Percentiles rank a stretch among this genome's conserved stretches.
Evolutionary conservation across 495 filamentous ascomycete genomes (phyloP).

Genomic region (Monascus purpureus): DNA sequence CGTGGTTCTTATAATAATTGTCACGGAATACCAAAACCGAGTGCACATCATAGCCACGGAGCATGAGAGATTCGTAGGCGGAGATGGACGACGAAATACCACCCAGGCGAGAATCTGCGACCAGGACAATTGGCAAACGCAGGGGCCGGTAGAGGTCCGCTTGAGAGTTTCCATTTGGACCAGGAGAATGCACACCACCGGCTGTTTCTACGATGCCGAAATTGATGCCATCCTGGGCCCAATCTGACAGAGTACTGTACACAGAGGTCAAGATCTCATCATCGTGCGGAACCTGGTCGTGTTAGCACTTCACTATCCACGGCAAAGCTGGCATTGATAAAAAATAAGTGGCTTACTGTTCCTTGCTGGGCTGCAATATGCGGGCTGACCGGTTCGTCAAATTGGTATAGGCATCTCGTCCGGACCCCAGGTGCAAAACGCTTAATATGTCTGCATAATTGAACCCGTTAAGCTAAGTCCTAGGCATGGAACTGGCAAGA

Average conservation of each 20-base stretch:
- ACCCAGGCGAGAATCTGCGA: slow-evolving; percentile 56
- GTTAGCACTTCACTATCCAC: slow-evolving; percentile 3
- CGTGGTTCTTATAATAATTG: slow-evolving; percentile 46
- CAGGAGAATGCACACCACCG: slow-evolving; percentile 61
- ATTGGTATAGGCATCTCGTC: slow-evolving; percentile 53
- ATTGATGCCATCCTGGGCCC: slow-evolving; percentile 20
- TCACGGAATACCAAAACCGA: slow-evolving; percentile 50
- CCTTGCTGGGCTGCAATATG: slow-evolving; percentile 47
- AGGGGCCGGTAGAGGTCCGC: slow-evolving; percentile 61
- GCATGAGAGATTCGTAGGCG: slow-evolving; percentile 55
- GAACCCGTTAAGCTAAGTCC: background rate
- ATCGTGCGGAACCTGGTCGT: slow-evolving; percentile 28
- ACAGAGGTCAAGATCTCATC: slow-evolving; percentile 32
- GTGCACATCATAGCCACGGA: slow-evolving; percentile 63
- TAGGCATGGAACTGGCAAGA: background rate
- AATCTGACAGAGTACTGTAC: slow-evolving; percentile 28
- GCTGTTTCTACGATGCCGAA: slow-evolving; percentile 59
- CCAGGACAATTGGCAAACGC: slow-evolving; percentile 54
- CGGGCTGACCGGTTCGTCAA: slow-evolving; percentile 55
- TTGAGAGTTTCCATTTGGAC: slow-evolving; percentile 58
- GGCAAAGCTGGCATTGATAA: background rate
- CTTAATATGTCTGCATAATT: slow-evolving; percentile 37
- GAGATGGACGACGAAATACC: slow-evolving; percentile 64
- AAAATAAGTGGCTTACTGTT: slow-evolving; percentile 5
- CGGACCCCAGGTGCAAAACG: slow-evolving; percentile 34